These are phyloP conservation scores for Xylariaceae sp. DNA, from an alignment of 2,329 filamentous ascomycete genomes.

Conservation along the genomic window DNA sequence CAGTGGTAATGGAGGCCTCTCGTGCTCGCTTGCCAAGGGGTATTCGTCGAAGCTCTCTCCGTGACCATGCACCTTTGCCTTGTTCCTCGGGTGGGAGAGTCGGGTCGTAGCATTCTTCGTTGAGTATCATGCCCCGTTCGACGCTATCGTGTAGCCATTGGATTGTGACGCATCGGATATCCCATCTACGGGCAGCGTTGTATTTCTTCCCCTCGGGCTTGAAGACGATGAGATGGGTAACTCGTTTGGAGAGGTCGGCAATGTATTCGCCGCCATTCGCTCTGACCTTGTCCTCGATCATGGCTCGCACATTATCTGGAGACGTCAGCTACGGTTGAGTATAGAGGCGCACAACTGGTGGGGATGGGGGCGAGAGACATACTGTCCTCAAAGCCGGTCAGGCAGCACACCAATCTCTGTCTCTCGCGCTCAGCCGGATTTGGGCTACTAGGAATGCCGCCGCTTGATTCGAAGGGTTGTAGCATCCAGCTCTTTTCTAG, in stretches of 20 bases:
- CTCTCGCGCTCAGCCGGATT: conserved; percentile 41
- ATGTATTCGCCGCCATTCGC: conserved; percentile 83
- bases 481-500: conserved; percentile 73
- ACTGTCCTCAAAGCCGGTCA: conserved; percentile 65
- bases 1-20: conserved; percentile 51
- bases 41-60: conserved; percentile 53
- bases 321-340: conserved; percentile 19
- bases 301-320: conserved; percentile 68
- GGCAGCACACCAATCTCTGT: conserved; percentile 57
- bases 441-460: conserved; percentile 47
- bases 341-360: background rate
- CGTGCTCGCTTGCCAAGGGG: conserved; percentile 66
- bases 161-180: conserved; percentile 76
- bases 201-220: conserved; percentile 89
- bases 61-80: conserved; percentile 79
- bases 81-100: conserved; percentile 71
- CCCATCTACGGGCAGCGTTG: conserved; percentile 83
- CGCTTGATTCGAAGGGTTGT: conserved; percentile 65
- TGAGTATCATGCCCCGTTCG: conserved; percentile 86
- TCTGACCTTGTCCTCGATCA: conserved; percentile 71
- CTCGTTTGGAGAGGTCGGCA: conserved; percentile 82
- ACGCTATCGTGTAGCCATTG: conserved; percentile 88
- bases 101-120: conserved; percentile 86
- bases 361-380: conserved; percentile 29
- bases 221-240: conserved; percentile 86